A percentile compares a stretch with the other conserved stretches of the same genome.
Evolutionary conservation across 306 rosid species (phyloP).

Genomic region (Nissolia schottii): DNA sequence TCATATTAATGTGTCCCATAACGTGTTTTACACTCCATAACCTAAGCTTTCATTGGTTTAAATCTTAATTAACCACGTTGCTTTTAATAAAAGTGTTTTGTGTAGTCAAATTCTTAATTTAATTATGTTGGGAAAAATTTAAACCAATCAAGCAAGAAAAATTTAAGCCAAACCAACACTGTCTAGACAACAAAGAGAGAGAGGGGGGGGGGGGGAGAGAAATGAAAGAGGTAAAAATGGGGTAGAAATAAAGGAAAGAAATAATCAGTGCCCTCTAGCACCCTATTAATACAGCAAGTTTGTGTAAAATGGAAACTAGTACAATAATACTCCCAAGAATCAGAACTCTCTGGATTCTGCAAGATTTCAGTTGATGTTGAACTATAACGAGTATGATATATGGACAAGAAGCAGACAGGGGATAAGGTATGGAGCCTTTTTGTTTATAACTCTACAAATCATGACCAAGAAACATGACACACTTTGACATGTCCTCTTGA

Average conservation of each 20-base stretch:
- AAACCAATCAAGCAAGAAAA: too few species aligned
- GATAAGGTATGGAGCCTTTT: constrained; percentile 14
- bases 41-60: too few species aligned
- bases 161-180: too few species aligned
- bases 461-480: constrained; percentile 26
- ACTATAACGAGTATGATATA: neutral
- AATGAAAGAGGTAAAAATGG: neutral
- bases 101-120: too few species aligned
- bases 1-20: too few species aligned
- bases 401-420: constrained; percentile 14
- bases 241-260: neutral
- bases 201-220: too few species aligned
- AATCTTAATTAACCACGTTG: too few species aligned
- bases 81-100: too few species aligned
- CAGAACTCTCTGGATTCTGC: constrained; percentile 12
- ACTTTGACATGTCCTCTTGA: constrained; percentile 26
- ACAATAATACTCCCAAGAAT: neutral
- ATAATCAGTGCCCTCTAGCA: neutral
- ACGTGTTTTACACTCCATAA: too few species aligned
- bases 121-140: too few species aligned
- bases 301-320: neutral
- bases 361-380: constrained; percentile 16
- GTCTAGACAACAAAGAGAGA: too few species aligned
- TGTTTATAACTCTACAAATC: constrained; percentile 11
- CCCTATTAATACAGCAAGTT: neutral